These are phyloP conservation scores for Mayamaea pseudoterrestris DNA, from an alignment of 108 stramenopile species.

Conservation along the genomic window DNA sequence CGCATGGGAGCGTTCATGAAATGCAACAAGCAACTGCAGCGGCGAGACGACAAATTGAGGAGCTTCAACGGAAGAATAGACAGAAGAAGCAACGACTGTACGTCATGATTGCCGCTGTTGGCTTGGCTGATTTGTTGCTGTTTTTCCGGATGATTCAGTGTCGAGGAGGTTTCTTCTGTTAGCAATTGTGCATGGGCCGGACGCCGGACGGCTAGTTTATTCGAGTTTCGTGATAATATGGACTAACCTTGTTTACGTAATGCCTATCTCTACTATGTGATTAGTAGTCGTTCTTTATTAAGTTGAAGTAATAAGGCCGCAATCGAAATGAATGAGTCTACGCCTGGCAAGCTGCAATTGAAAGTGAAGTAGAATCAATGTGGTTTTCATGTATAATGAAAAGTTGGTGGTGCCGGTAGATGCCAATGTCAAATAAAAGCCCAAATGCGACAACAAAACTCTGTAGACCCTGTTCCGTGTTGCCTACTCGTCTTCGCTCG, in stretches of 20 bases:
- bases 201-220: background rate
- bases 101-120: slow-evolving; percentile 47
- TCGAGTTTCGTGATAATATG: background rate
- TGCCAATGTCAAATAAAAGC: no score
- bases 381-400: no score
- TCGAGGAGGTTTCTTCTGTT: slow-evolving; percentile 77
- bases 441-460: background rate
- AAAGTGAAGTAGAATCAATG: no score
- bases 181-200: no score
- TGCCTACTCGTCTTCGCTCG: background rate
- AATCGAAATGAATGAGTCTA: no score
- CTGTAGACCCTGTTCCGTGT: background rate
- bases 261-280: no score
- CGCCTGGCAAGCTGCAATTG: no score
- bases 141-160: slow-evolving; percentile 68
- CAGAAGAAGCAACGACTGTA: slow-evolving; percentile 56
- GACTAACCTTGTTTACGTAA: no score
- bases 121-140: slow-evolving; percentile 46
- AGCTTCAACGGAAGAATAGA: slow-evolving; percentile 57
- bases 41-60: slow-evolving; percentile 58
- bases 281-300: no score
- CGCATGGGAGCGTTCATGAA: slow-evolving; percentile 73
- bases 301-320: no score
- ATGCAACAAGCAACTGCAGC: slow-evolving; percentile 64
- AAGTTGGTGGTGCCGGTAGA: no score